These are phyloP conservation scores for Botryotinia narcissicola DNA, from an alignment of 2,329 filamentous ascomycete genomes.

Conservation along the genomic window DNA sequence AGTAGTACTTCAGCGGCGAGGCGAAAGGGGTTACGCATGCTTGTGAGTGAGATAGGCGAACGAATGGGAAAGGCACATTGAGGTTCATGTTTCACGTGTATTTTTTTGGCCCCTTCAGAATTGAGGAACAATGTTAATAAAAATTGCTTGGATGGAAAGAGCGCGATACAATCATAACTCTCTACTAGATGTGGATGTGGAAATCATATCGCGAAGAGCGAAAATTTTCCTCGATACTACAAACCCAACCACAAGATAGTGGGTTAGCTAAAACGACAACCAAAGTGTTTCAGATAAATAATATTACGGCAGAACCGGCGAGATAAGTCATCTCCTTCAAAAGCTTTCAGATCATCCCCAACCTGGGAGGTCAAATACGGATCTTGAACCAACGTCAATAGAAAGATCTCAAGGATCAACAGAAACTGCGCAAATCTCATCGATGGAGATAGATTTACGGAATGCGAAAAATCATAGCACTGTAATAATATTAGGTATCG, in stretches of 20 bases:
- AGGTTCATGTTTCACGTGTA: background rate
- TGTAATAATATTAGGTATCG: background rate
- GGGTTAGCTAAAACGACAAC: background rate
- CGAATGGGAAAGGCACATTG: slow-evolving; percentile 11
- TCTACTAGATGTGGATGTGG: background rate
- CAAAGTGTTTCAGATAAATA: background rate
- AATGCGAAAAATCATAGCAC: background rate
- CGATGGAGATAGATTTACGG: background rate
- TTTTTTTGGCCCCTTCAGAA: background rate
- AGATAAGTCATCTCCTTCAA: background rate
- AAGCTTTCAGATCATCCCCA: background rate
- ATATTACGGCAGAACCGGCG: background rate
- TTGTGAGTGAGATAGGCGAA: slow-evolving; percentile 19
- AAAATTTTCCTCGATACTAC: background rate
- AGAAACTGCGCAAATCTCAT: background rate
- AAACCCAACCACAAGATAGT: background rate
- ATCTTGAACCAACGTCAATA: background rate
- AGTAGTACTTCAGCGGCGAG: slow-evolving; percentile 49
- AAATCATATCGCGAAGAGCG: background rate
- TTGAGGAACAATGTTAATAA: background rate
- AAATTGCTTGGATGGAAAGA: background rate
- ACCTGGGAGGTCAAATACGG: background rate
- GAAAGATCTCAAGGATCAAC: background rate
- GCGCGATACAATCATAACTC: too few species aligned
- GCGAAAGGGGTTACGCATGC: slow-evolving; percentile 48